Base-by-base conservation (phyloP, 2,329 filamentous ascomycete genomes). In the Endocalyx cinctus region DNA sequence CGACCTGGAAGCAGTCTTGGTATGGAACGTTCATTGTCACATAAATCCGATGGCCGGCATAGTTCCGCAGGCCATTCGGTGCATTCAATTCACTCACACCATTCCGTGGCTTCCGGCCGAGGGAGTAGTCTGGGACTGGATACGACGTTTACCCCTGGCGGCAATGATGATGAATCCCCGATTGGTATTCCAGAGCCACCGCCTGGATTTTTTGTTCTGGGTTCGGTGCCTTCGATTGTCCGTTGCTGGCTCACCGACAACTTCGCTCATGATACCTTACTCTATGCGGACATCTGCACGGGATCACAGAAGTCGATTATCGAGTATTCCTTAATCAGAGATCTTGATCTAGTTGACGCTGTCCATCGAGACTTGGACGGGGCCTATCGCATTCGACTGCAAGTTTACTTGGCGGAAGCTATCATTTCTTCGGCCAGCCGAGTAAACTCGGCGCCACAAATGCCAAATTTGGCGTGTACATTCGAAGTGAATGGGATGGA, bases 11-110 rank as follows among this genome's bases (percentile, higher is more conserved):
- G 87, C 58, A 83, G 87, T 22, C 70, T 96, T 50, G 79, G 96
- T 78, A 92, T 85, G 60, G 92, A 98, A 62, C 80, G 92, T 12
- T 86, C 88, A 1, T 74, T 87, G 12, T 98, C 92, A 10, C 88
- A 97, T 69, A 94, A 94, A 55, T 97, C 92, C 1, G 90, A 98
- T 56, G 92, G 92, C 22, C 77, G 90, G 41, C 87, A 94, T 54
- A 97, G 90, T 59, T 97, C 89, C 7, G 81, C 87, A n/a, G 87
- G 87, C 5, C 84, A 90, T 47, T 92, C 82, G 6, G 76, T 82
- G 13, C 79, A 84, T 43, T 72, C 69, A 5, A 66, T 75, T 27
- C 73, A 78, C 43, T 76, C 78, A 1, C 66, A 74, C 47, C 77
- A 81, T 57, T 94, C 87, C 7, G 77, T 79, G 36, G 77, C 79